Percentiles rank a stretch among this genome's conserved stretches.
Evolutionary conservation across 495 filamentous ascomycete species (phyloP).

Genomic region (Jackrogersella minutella): DNA sequence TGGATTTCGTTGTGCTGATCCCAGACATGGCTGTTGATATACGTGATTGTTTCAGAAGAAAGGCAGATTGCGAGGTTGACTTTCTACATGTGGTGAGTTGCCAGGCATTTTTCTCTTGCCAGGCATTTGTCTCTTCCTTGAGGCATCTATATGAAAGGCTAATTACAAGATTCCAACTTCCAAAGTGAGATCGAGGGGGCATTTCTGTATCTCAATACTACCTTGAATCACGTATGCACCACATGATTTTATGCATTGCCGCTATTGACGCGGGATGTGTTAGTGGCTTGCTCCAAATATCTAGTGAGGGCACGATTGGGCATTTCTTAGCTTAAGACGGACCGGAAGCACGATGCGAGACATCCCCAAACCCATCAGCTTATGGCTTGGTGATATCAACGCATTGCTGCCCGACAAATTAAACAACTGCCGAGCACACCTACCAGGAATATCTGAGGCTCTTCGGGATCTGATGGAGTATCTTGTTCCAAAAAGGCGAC

Average conservation of each 20-base stretch:
- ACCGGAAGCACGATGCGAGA: neutral
- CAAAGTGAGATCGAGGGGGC: neutral
- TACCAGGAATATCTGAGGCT: conserved; percentile 8
- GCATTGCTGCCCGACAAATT: conserved; percentile 14
- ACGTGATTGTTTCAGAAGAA: neutral
- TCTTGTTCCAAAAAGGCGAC: neutral
- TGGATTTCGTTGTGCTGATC: neutral
- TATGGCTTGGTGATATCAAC: conserved; percentile 6
- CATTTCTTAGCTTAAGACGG: neutral
- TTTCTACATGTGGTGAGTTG: too few relatives aligned
- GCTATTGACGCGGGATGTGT: conserved; percentile 4
- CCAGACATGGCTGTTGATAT: neutral
- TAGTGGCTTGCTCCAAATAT: conserved; percentile 7
- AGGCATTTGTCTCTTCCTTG: neutral
- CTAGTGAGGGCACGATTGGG: conserved; percentile 6
- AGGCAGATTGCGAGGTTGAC: neutral
- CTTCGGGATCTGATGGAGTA: neutral
- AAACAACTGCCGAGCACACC: neutral
- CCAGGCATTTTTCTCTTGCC: too few relatives aligned
- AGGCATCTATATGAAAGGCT: neutral
- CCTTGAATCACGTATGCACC: neutral
- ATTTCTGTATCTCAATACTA: neutral
- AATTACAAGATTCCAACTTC: neutral
- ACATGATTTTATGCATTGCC: neutral
- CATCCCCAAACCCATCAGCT: conserved; percentile 12